Evolutionary conservation across 257 asterid species (phyloP), one percentile per base, ranked within the genome.

Genomic region (Verbascum thapsus): DNA sequence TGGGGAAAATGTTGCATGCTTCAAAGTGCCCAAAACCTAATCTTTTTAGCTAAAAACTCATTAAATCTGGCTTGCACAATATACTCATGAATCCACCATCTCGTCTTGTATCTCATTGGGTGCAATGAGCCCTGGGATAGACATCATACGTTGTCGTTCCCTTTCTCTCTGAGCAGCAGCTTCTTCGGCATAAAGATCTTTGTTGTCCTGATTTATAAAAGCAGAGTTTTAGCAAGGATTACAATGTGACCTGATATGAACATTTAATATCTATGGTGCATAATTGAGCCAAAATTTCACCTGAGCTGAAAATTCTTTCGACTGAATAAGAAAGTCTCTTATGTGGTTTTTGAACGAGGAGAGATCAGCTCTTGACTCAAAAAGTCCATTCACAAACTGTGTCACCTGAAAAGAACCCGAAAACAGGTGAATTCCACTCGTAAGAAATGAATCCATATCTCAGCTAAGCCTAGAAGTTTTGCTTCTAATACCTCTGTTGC

Each of bases 81-180:
- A 37, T 40, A 10, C 22, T 37, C 58, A 66, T 23, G 90, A 87
- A 75, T 88, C 98, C 71, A 82, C 76, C 98, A 91, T 91, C 72
- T 88, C 98, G 51, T 91, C 95, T 66, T 81, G 95, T 47, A 88
- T 85, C 87, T 91, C 98, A 32, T 83, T 91, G 22, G 98, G 96
- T 44, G 98, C 95, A 59, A 91, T 76, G 48, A 91, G 82, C 40
- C 98, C 98, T 0, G 96, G 96, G 50, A 88, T 88, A 18, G 96
- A 78, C 15, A 85, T 87, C 95, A 88, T 86, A 17, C 95, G 80
- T 15, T 81, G 96, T 8, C 92, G 78, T 69, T 91, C 98, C 67
- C 76, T 78, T 45, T 91, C 98, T 74, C 80, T 78, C 74, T 88
- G 96, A 26, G 84, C 85, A 84, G 95, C 96, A 55, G 95, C 95